Conservation (phyloP, 2,329 filamentous ascomycete genomes). For the Botryotinia convoluta region DNA sequence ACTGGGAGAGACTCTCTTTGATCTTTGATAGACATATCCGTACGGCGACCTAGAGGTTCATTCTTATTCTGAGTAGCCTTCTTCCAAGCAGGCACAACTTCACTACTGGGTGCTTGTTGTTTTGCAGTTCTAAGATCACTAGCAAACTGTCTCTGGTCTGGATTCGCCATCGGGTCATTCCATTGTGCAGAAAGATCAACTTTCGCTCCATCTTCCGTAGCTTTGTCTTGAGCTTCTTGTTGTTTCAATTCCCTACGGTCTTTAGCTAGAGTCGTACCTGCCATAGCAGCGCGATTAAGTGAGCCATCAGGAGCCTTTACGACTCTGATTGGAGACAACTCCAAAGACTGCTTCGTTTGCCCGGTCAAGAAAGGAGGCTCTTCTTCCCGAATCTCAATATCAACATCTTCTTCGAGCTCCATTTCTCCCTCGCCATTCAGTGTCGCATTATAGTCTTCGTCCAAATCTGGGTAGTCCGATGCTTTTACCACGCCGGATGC, state of each 20-base stretch:
- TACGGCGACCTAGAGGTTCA: conserved; percentile 79
- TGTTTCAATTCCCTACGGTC: conserved; percentile 86
- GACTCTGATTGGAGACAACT: conserved; percentile 91
- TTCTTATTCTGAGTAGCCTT: conserved; percentile 76
- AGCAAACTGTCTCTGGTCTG: conserved; percentile 84
- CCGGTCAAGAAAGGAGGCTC: conserved; percentile 94
- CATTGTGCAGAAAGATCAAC: conserved; percentile 87
- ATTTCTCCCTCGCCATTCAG: conserved; percentile 82
- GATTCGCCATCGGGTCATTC: conserved; percentile 93
- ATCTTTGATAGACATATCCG: conserved; percentile 89
- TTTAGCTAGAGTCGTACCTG: conserved; percentile 82
- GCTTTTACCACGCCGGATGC: conserved; percentile 91
- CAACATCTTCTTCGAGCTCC: conserved; percentile 92
- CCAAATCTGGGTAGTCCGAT: conserved; percentile 88
- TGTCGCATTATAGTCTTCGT: conserved; percentile 89
- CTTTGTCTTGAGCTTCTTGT: conserved; percentile 78
- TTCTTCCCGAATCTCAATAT: conserved; percentile 94
- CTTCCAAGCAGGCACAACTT: conserved; percentile 90
- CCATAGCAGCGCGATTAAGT: conserved; percentile 93
- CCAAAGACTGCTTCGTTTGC: conserved; percentile 93
- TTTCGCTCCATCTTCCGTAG: conserved; percentile 69
- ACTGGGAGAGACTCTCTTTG: conserved; percentile 89
- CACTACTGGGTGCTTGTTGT: conserved; percentile 53
- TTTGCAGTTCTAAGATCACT: conserved; percentile 74
- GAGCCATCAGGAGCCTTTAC: conserved; percentile 98